Evolutionary conservation across 805 yeast genomes (phyloP).

Genomic region (Candida rishiriensis): DNA sequence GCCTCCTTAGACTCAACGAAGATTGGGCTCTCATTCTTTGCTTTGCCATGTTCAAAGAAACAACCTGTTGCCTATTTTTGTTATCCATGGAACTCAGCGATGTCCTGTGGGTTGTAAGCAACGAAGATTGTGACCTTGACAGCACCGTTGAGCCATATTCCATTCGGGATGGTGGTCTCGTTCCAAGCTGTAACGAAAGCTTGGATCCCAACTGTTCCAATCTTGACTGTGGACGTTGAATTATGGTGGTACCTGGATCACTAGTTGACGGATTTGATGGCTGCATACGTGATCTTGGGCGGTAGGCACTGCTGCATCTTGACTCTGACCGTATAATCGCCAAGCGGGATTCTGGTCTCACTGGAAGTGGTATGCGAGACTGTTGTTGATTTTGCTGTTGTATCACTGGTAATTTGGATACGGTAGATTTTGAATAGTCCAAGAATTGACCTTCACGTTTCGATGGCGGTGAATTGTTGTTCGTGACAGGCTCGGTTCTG

Average conservation of each 20-base stretch:
- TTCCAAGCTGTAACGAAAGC: constrained; percentile 2
- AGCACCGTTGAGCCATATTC: too few species aligned
- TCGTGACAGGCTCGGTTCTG: neutral
- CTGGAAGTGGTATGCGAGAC: constrained; percentile 26
- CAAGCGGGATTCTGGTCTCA: constrained; percentile 22
- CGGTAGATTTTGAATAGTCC: neutral
- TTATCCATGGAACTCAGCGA: neutral
- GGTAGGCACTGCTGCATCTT: neutral
- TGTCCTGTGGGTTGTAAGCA: neutral
- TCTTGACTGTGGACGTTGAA: constrained; percentile 10
- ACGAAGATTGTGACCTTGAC: too few species aligned
- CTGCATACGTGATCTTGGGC: constrained; percentile 3
- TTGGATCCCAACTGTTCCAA: constrained; percentile 9
- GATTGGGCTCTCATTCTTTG: constrained; percentile 21
- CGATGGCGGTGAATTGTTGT: neutral
- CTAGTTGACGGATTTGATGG: neutral
- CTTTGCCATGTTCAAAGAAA: constrained; percentile 18
- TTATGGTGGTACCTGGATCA: neutral
- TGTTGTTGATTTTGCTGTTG: neutral
- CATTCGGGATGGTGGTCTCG: constrained; percentile 1
- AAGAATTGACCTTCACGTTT: neutral
- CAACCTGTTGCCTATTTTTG: constrained; percentile 14
- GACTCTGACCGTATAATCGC: constrained; percentile 15
- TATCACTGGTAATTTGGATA: too few species aligned
- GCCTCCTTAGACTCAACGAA: constrained; percentile 10